Evolutionary conservation across 805 yeast genomes (phyloP).

Genomic region (Limtongia smithiae): DNA sequence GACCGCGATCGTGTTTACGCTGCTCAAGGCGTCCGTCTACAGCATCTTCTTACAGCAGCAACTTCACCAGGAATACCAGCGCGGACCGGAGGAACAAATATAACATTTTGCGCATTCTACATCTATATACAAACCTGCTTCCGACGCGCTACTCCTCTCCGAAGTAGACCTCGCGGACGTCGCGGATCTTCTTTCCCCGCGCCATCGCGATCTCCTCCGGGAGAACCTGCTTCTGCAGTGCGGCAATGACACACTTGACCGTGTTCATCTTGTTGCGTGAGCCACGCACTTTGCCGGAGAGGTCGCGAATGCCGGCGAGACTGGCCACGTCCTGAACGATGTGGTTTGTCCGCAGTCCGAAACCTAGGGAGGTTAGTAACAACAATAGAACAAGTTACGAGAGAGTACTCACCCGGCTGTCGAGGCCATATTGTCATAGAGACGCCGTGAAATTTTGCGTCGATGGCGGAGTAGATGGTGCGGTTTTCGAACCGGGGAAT

Average conservation of each 20-base stretch:
- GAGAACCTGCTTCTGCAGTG: constrained; percentile 73
- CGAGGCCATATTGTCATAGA: constrained; percentile 77
- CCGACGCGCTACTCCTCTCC: background rate
- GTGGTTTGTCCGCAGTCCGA: constrained; percentile 85
- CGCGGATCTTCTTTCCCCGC: constrained; percentile 93
- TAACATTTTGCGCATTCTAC: background rate
- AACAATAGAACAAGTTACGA: background rate
- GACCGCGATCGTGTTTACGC: constrained; percentile 59
- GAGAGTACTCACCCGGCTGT: constrained; percentile 70
- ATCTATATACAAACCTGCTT: background rate
- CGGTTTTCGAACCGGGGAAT: constrained; percentile 87
- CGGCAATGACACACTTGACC: constrained; percentile 83
- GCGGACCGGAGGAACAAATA: background rate
- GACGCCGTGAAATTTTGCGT: constrained; percentile 82
- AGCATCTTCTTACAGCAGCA: constrained; percentile 53
- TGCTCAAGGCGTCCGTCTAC: constrained; percentile 68
- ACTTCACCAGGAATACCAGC: constrained; percentile 19
- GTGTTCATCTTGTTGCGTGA: constrained; percentile 95
- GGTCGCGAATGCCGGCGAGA: constrained; percentile 89
- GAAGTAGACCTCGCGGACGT: constrained; percentile 77
- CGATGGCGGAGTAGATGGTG: constrained; percentile 81
- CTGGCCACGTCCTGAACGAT: constrained; percentile 86
- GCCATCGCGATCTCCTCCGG: constrained; percentile 83
- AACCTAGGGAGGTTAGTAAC: constrained; percentile 20
- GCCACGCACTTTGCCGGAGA: constrained; percentile 77